Evolutionary conservation across 225 moss, liverwort and hornwort species (phyloP), one percentile per base, ranked within the genome.

Genomic region (Anthoceros angustus): DNA sequence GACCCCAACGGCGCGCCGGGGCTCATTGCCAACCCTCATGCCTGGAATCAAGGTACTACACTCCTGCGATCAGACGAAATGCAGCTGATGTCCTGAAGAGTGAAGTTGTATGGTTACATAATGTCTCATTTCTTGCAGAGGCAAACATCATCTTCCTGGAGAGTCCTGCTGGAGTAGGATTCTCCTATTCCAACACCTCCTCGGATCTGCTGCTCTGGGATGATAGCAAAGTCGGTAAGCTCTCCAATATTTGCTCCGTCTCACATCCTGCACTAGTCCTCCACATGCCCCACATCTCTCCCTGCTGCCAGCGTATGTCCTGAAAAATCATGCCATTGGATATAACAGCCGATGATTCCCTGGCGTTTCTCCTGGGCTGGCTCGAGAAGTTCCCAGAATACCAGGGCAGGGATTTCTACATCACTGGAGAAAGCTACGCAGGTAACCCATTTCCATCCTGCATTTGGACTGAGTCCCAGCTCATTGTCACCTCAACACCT

Each of bases 401-500:
- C 10, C 68, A 78, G 40, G 40, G 42, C 24, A 64, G 80, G 41
- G 76, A 76, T 5, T 74, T 83, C 16, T 83, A 78, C 41, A 72
- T 83, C 48, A 74, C 78, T 25, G 83, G 83, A 55, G 83, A 83
- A 72, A 83, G 83, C 66, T 83, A 80, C 26, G 83, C 80, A 67
- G 83, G 83, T 83, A 61, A 39, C n/a, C 55, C 18, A 18, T 12
- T 5, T 48, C 12, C 14, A 48, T 12, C 18, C 18, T 48, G 18
- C 46, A 1, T 16, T 46, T 11, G 45, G 45, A 11, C 16, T 46
- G 11, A 16, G 16, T 55, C 55, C 6, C 2, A 12, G 18, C 18
- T 12, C 2, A 48, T 48, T 48, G 2, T 12, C 14, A 48, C 12
- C 12, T 48, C 46, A 48, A 48, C 46, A 48, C 2, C 2, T 2